Evolutionary conservation across 345 rosid genomes (phyloP).

Genomic region (Lepidium didymum): DNA sequence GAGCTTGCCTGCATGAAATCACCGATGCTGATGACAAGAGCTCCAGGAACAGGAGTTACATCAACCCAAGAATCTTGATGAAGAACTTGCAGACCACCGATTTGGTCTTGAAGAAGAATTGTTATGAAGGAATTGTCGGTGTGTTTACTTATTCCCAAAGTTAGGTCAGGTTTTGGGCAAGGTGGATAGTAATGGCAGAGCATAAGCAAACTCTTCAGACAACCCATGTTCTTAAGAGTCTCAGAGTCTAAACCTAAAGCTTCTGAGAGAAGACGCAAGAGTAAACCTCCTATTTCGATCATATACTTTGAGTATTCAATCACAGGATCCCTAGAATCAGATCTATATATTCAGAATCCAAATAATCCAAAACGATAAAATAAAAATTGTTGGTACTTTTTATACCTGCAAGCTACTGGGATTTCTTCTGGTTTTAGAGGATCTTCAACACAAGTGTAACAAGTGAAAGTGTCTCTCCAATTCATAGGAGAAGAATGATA

Average conservation of each 20-base stretch:
- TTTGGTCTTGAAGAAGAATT: slow-evolving; percentile 23
- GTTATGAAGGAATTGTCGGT: slow-evolving; percentile 26
- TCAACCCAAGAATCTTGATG: slow-evolving; percentile 25
- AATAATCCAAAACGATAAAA: neutral
- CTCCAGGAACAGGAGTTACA: slow-evolving; percentile 18
- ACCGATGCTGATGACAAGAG: slow-evolving; percentile 28
- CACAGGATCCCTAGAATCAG: neutral
- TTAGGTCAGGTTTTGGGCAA: slow-evolving; percentile 33
- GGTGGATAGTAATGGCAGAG: slow-evolving; percentile 27
- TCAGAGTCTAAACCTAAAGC: slow-evolving; percentile 21
- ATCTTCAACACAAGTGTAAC: slow-evolving; percentile 26
- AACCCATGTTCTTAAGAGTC: slow-evolving; percentile 16
- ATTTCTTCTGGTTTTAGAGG: slow-evolving; percentile 31
- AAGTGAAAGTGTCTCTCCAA: slow-evolving; percentile 29
- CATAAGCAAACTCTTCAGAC: slow-evolving; percentile 4
- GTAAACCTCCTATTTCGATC: neutral
- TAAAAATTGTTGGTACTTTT: no score
- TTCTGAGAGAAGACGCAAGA: slow-evolving; percentile 23
- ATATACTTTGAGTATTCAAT: slow-evolving; percentile 24
- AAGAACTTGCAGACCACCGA: slow-evolving; percentile 33
- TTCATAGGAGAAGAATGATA: slow-evolving; percentile 11
- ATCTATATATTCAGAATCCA: neutral
- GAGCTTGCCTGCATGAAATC: slow-evolving; percentile 23
- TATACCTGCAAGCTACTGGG: slow-evolving; percentile 36
- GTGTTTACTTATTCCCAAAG: slow-evolving; percentile 21